Evolutionary conservation across 2,329 filamentous ascomycete species (phyloP).

Genomic region (Dothideomycetidae sp.): DNA sequence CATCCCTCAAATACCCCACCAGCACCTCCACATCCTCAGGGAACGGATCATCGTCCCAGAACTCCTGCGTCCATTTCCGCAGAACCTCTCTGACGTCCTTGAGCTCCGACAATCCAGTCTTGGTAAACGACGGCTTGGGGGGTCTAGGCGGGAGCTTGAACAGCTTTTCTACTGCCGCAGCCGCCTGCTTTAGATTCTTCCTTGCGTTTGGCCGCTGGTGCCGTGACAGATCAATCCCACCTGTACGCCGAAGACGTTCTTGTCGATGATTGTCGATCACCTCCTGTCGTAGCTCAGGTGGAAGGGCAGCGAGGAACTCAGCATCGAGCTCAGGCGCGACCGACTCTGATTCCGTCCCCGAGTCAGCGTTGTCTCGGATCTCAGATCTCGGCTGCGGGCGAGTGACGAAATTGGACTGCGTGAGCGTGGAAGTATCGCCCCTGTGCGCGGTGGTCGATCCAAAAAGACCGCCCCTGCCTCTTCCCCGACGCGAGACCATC

Average conservation of each 20-base stretch:
- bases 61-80: constrained; percentile 60
- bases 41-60: constrained; percentile 61
- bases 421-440: constrained; percentile 43
- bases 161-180: constrained; percentile 22
- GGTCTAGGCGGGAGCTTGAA: constrained; percentile 36
- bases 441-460: constrained; percentile 31
- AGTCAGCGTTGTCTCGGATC: constrained; percentile 17
- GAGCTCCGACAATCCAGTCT: constrained; percentile 38
- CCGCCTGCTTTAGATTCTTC: constrained; percentile 14
- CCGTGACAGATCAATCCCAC: constrained; percentile 23
- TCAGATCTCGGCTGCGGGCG: constrained; percentile 14
- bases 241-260: constrained; percentile 40
- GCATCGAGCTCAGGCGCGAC: constrained; percentile 44
- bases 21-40: constrained; percentile 62
- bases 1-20: constrained; percentile 53
- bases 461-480: constrained; percentile 33
- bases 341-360: constrained; percentile 22
- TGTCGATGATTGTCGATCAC: constrained; percentile 60
- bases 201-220: constrained; percentile 14
- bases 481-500: constrained; percentile 52
- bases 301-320: constrained; percentile 68
- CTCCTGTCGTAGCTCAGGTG: constrained; percentile 65
- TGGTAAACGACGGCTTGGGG: constrained; percentile 47
- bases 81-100: constrained; percentile 61
- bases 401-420: constrained; percentile 60